Percentiles rank a stretch among this genome's conserved stretches.
These are phyloP conservation scores for Crithidia fasciculata DNA, from an alignment of 208 protist species.

Conservation along the genomic window DNA sequence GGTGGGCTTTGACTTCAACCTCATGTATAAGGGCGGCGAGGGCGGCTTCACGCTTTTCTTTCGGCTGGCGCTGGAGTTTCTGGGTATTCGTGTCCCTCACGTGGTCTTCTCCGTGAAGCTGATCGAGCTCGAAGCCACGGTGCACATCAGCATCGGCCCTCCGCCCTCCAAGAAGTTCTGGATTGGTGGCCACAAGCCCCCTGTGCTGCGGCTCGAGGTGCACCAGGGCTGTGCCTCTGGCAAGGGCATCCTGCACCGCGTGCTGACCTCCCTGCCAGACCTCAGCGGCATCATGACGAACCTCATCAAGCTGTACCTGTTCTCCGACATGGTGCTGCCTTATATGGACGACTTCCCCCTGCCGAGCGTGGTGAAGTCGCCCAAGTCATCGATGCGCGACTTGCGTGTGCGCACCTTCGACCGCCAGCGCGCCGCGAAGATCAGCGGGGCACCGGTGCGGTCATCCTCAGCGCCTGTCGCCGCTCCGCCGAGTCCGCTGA, in stretches of 20 bases:
- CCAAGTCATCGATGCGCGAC: slow-evolving; percentile 29
- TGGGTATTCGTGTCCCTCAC: slow-evolving; percentile 80
- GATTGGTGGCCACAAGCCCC: slow-evolving; percentile 71
- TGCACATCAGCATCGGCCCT: slow-evolving; percentile 84
- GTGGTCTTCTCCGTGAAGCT: slow-evolving; percentile 71
- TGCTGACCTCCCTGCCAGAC: slow-evolving; percentile 80
- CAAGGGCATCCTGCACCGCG: slow-evolving; percentile 69
- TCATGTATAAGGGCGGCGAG: slow-evolving; percentile 77
- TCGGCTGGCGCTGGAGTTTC: slow-evolving; percentile 67
- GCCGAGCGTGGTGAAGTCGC: slow-evolving; percentile 70
- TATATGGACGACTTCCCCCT: slow-evolving; percentile 89
- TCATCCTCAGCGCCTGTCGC: neutral
- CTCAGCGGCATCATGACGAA: slow-evolving; percentile 70
- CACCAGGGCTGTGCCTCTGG: slow-evolving; percentile 61
- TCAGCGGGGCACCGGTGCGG: slow-evolving; percentile 33
- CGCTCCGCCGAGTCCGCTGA: neutral
- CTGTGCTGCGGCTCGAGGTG: slow-evolving; percentile 60
- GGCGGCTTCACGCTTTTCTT: slow-evolving; percentile 72
- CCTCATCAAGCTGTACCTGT: slow-evolving; percentile 74
- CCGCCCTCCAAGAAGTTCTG: slow-evolving; percentile 89
- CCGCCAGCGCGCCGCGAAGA: slow-evolving; percentile 51
- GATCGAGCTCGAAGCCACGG: slow-evolving; percentile 54
- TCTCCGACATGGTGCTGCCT: slow-evolving; percentile 81
- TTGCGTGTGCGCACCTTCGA: slow-evolving; percentile 65
- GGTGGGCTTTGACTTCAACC: slow-evolving; percentile 84